Evolutionary conservation across 2,329 filamentous ascomycete species (phyloP), one percentile per base, ranked within the genome.

Genomic region (Hymenoscyphus fraxineus): DNA sequence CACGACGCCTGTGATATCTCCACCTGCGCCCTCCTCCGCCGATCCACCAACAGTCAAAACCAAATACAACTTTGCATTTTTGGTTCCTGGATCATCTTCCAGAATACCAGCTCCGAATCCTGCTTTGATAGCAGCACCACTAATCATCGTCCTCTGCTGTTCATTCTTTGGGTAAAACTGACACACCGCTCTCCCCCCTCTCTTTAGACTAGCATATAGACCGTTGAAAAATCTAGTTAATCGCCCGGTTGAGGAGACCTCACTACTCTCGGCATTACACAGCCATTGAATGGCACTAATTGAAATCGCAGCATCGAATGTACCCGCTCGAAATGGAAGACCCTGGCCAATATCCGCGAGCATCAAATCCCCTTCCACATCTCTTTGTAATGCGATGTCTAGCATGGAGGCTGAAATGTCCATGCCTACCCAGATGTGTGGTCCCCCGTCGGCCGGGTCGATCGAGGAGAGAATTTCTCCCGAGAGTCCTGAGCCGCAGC

Each of bases 81-180:
- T 99, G 44, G 95, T 99, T 55, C 93, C 94, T 0, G 91, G 91
- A 76, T 98, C 94, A 77, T 99, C 95, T 77, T 98, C 94, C 58
- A 99, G 81, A 40, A 99, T 84, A 79, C 95, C 95, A 0, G 95
- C 95, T 58, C 95, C 94, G 73, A 99, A 99, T 0, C 95, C 95
- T 1, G 95, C 95, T 74, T 91, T 93, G 66, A 98, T 90, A 0
- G 95, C 95, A 0, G 95, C 95, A 65, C 86, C 84, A 60, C 89
- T 92, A 70, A 99, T 96, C 93, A 99, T 97, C 73, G 85, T 87
- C 74, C 93, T 86, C 80, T 99, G 95, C 67, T 86, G 83, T 71
- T 96, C 90, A 76, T 99, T 98, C 80, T 97, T 97, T 2, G 95
- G 95, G 76, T 99, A 99, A 77, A 99, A 99, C 74, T 99, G 95